Evolutionary conservation across 78 protist genomes (phyloP), one percentile per base, ranked within the genome.

Genomic region (Planoprotostelium fungivorum): DNA sequence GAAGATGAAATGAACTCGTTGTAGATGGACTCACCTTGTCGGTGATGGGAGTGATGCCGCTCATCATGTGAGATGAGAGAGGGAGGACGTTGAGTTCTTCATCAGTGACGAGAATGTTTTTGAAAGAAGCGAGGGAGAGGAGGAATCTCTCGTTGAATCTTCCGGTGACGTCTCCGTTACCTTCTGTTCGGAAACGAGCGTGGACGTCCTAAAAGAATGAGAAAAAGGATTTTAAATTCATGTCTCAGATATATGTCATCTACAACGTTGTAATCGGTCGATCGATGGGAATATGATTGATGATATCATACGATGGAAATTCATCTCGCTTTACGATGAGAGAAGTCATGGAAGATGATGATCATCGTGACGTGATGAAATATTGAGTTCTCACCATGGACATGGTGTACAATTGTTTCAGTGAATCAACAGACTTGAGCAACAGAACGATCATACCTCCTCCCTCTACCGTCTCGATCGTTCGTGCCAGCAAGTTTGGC

Each of bases 111-210:
- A 98, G 86, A 89, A 95, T 87, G 35, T 39, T 90, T 25, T 86
- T 28, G 88, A 99, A 97, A 28, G 87, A 51, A 29, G 93, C 93
- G 83, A 99, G 96, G 0, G 99, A 98, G 29, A 98, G 94, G 25
- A 99, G 31, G 94, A 99, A 99, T 38, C 99, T 94, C 93, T 98
- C 99, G 89, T 99, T 99, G 96, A 99, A 99, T 34, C 99, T 95
- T 29, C 96, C 93, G 29, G 94, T 97, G 0, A 98, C 96, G 35
- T 93, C 91, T 36, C 35, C 51, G 36, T 98, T 98, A 29, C 97
- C 36, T 37, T 93, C 97, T 0, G 99, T 95, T 38, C 99, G 92
- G 95, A 91, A 97, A 35, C 99, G 96, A 0, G 89, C 1, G 97
- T 98, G 99, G 28, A 97, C 98, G 86, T 97, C 99, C 88, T 88